Evolutionary conservation across 2,329 filamentous ascomycete species (phyloP), one percentile per base, ranked within the genome.

Genomic region (Penicillium sp.): DNA sequence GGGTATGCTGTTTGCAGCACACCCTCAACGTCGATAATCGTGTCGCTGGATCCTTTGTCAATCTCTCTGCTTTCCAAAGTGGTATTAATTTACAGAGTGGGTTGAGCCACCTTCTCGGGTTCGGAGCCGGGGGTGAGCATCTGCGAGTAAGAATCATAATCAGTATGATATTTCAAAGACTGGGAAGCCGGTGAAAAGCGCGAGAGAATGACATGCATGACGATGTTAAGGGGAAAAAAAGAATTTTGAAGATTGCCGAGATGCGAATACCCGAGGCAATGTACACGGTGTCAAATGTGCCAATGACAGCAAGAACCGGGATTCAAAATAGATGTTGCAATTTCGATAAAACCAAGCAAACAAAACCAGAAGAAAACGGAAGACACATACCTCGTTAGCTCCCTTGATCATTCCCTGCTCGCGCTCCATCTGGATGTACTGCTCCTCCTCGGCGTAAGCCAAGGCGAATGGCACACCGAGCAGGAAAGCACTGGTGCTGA

Each of bases 361-460:
- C 10, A 31, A 25, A 18, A 42, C 34, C 10, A 44, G 39, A 39
- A 37, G 41, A 45, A 32, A 21, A 39, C 27, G 47, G 52, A 38
- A 3, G 27, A 46, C 57, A 76, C 79, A 67, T 68, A 87, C 85
- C 80, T 96, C 90, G 71, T 89, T 87, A 60, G 91, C 91, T 69
- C 89, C 85, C 83, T 96, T 90, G 75, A 94, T 89, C 90, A 96
- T 94, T 75, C 89, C 87, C 84, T 92, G 91, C 80, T 97, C 93
- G 76, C 91, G 86, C 85, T 99, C 94, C 91, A 97, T 95, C 80
- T 96, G 93, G 62, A 93, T 82, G 73, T 96, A 86, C 80, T 96
- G 90, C 82, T 97, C 91, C 81, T 99, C 94, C 81, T 99, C 94
- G 61, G 89, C 87, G 72, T 91, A 93, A 55, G 91, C 93, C 65